phyloP scores from a whole-genome alignment of 2,329 filamentous ascomycete species.

The Neurospora sp. region DNA sequence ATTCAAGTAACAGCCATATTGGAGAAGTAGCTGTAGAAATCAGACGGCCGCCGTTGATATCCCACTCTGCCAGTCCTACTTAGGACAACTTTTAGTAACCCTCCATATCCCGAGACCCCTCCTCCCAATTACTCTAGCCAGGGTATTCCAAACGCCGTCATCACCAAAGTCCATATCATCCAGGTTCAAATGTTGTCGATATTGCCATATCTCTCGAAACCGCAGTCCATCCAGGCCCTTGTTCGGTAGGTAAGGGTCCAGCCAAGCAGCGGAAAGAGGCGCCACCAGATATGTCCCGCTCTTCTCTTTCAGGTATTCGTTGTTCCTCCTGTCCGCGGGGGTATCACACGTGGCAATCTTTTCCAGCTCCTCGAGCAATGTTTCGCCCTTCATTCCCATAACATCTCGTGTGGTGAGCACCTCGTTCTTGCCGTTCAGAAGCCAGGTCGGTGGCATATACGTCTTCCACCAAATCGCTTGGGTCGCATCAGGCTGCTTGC shows the following conservation, averaged over 20 bases:
- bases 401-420: constrained; percentile 62
- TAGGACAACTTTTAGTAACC: constrained; percentile 50
- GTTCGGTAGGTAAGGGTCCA: constrained; percentile 53
- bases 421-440: constrained; percentile 66
- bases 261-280: constrained; percentile 60
- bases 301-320: constrained; percentile 49
- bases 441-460: constrained; percentile 72
- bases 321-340: constrained; percentile 43
- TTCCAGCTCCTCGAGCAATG: constrained; percentile 49
- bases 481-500: constrained; percentile 57
- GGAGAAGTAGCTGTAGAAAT: neutral
- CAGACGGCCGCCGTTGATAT: neutral
- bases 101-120: constrained; percentile 54
- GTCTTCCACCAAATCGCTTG: constrained; percentile 80
- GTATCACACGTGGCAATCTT: constrained; percentile 54
- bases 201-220: constrained; percentile 62
- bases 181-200: constrained; percentile 60
- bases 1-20: neutral
- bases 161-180: constrained; percentile 74
- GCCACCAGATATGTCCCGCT: constrained; percentile 63
- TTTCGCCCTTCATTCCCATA: constrained; percentile 58
- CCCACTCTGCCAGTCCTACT: constrained; percentile 6
- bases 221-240: constrained; percentile 49
- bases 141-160: constrained; percentile 64
- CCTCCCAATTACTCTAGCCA: constrained; percentile 56